Conservation (phyloP, 306 rosid species). For the apple (Malus domestica) region DNA sequence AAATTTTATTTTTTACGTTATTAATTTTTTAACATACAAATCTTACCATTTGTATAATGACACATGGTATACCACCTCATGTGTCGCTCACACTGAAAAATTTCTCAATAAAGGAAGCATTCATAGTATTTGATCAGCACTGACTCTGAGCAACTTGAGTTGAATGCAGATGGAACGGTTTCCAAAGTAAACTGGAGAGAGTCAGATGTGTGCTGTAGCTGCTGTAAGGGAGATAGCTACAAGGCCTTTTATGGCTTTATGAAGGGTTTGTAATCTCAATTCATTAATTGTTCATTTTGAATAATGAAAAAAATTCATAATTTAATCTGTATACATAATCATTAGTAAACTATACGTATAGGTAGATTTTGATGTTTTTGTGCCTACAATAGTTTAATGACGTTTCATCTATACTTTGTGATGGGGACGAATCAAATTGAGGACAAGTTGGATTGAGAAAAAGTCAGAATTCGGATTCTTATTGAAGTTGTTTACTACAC, state of each 20-base stretch:
- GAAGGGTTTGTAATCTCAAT: not conserved
- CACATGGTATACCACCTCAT: accelerated
- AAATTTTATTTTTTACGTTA: too few species aligned
- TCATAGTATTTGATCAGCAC: not conserved
- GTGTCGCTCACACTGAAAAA: too few species aligned
- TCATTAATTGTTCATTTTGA: not conserved
- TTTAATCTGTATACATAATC: too few species aligned
- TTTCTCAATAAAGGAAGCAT: not conserved
- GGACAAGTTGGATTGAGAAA: not conserved
- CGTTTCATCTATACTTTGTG: not conserved
- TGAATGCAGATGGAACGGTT: not conserved
- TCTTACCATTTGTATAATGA: accelerated
- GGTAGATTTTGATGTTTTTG: not conserved
- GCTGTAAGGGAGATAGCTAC: not conserved
- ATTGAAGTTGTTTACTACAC: too few species aligned
- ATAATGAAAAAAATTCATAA: too few species aligned
- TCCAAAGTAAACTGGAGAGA: not conserved
- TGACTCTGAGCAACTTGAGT: not conserved
- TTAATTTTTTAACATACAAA: too few species aligned
- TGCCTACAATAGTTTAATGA: not conserved
- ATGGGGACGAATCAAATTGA: not conserved
- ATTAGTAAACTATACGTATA: not conserved
- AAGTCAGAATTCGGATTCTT: too few species aligned
- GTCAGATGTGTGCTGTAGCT: not conserved
- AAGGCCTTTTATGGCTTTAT: not conserved